Evolutionary conservation across 2,329 filamentous ascomycete genomes (phyloP).

Genomic region (Cytospora piceae): DNA sequence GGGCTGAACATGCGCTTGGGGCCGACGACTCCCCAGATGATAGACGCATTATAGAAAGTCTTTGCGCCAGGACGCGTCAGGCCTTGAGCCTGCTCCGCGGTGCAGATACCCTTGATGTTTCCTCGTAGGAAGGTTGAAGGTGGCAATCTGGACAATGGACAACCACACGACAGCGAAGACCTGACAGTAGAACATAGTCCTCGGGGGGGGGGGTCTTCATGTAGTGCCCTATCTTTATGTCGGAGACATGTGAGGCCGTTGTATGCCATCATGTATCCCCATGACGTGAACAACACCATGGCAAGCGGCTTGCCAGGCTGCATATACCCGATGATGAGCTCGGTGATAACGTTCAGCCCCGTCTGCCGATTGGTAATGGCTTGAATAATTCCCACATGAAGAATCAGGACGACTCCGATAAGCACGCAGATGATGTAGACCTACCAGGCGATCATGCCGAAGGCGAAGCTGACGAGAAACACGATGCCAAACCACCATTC

Average conservation of each 20-base stretch:
- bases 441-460: constrained; percentile 51
- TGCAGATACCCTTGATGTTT: constrained; percentile 60
- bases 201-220: constrained; percentile 55
- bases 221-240: constrained; percentile 57
- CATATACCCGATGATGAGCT: constrained; percentile 55
- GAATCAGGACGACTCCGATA: constrained; percentile 46
- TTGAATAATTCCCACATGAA: constrained; percentile 51
- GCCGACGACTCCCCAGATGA: constrained; percentile 66
- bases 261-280: constrained; percentile 50
- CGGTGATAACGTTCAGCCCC: constrained; percentile 53
- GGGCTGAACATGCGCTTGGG: constrained; percentile 55
- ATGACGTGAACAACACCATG: constrained; percentile 55
- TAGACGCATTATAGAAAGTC: constrained; percentile 63
- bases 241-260: constrained; percentile 52
- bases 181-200: constrained; percentile 52
- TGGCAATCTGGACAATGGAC: constrained; percentile 43
- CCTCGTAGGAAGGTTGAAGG: constrained; percentile 47
- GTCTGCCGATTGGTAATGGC: constrained; percentile 55
- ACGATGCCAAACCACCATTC: constrained; percentile 59
- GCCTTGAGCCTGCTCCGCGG: constrained; percentile 48
- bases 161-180: constrained; percentile 47
- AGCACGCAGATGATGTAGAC: constrained; percentile 45
- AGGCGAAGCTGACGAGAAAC: constrained; percentile 53
- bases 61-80: constrained; percentile 61
- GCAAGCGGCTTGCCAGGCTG: constrained; percentile 51